Percentiles rank a stretch among this genome's conserved stretches.
Evolutionary conservation across 2,329 filamentous ascomycete species (phyloP).

Genomic region (Aspergillus amoenus): DNA sequence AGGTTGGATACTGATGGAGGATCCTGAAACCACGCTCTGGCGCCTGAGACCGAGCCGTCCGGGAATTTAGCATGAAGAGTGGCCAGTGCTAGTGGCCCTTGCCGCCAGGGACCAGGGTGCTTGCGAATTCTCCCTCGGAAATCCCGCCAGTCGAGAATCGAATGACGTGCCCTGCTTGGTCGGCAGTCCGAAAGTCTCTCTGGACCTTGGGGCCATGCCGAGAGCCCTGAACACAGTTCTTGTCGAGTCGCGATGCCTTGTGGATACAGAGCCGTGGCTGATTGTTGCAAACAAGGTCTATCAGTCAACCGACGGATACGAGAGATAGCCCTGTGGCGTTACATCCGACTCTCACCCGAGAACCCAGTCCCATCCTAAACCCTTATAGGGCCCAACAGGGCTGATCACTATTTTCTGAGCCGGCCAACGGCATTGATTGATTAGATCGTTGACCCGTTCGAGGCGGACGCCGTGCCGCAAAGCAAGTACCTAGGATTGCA

Average conservation of each 20-base stretch:
- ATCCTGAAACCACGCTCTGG: not conserved
- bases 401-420: conserved; percentile 1
- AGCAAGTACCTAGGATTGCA: too few species aligned
- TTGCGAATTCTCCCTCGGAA: not conserved
- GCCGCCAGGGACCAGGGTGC: not conserved
- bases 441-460: not conserved
- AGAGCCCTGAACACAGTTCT: not conserved
- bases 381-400: not conserved
- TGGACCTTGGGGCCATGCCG: not conserved
- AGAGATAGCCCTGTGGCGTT: not conserved
- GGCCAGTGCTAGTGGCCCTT: too few species aligned
- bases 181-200: not conserved
- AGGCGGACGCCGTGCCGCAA: not conserved
- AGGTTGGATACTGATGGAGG: not conserved
- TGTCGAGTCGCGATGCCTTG: not conserved
- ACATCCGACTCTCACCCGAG: not conserved
- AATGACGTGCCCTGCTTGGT: not conserved
- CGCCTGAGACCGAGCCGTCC: not conserved
- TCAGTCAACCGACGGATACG: not conserved
- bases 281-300: not conserved
- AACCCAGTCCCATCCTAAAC: not conserved
- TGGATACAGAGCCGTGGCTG: not conserved
- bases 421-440: not conserved
- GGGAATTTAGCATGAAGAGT: too few species aligned
- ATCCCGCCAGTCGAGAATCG: not conserved